phyloP scores from a whole-genome alignment of 1,284 basidiomycete species.

The Lentinus polychrous region DNA sequence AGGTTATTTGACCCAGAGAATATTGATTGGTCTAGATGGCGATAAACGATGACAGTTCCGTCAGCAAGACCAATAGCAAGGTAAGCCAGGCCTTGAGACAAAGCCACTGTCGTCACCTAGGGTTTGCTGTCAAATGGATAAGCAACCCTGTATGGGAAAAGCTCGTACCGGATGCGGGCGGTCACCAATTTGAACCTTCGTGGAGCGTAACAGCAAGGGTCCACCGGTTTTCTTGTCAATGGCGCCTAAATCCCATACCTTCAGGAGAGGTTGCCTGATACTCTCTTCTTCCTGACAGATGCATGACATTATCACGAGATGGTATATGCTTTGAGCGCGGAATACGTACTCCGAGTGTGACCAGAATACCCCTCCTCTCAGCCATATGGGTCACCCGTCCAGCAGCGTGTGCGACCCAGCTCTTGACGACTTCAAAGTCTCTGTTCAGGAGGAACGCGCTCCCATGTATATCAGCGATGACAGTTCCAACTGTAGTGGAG shows the following conservation, averaged over 20 bases:
- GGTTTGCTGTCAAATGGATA: conserved; percentile 6
- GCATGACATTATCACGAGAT: conserved; percentile 10
- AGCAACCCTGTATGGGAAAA: not conserved
- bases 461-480: conserved; percentile 80
- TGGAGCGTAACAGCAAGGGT: conserved; percentile 69
- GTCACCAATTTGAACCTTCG: conserved; percentile 70
- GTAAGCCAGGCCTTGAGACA: conserved; percentile 78
- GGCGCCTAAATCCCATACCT: conserved; percentile 83
- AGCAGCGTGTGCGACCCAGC: conserved; percentile 73
- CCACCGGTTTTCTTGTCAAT: conserved; percentile 66
- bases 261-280: conserved; percentile 70
- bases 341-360: conserved; percentile 78
- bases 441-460: conserved; percentile 70
- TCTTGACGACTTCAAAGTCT: conserved; percentile 65
- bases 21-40: conserved; percentile 86
- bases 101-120: conserved; percentile 76
- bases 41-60: conserved; percentile 89
- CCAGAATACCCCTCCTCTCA: conserved; percentile 69
- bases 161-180: conserved; percentile 74
- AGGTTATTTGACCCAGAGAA: conserved; percentile 55
- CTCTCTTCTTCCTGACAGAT: conserved; percentile 74
- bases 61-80: conserved; percentile 90
- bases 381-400: conserved; percentile 82
- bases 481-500: conserved; percentile 53
- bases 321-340: not conserved